Conservation (phyloP, 2,329 filamentous ascomycete genomes). For the Neofusicoccum umdonicola region DNA sequence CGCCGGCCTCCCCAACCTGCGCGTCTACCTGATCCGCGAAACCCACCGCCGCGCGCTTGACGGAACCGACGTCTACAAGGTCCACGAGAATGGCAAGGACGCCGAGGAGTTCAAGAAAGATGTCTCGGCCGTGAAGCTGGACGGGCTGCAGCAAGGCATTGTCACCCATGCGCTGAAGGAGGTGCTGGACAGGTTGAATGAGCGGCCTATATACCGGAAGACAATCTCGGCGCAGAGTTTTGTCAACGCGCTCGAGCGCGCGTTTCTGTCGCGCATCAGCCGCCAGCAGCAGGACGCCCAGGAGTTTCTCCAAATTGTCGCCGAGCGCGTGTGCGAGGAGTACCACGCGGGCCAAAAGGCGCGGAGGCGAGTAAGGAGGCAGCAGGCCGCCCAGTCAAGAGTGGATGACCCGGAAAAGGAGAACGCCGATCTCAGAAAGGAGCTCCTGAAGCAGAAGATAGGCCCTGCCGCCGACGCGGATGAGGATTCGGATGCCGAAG, state of each 20-base stretch:
- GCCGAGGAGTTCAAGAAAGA: slow-evolving; percentile 39
- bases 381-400: slow-evolving; percentile 12
- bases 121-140: slow-evolving; percentile 48
- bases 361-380: slow-evolving; percentile 53
- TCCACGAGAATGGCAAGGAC: slow-evolving; percentile 50
- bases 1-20: slow-evolving; percentile 83
- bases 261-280: slow-evolving; percentile 87
- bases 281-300: slow-evolving; percentile 96
- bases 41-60: slow-evolving; percentile 80
- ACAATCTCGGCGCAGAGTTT: slow-evolving; percentile 87
- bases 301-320: slow-evolving; percentile 91
- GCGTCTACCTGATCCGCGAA: slow-evolving; percentile 89
- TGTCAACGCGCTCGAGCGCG: slow-evolving; percentile 75
- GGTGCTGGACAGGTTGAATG: slow-evolving; percentile 87
- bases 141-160: slow-evolving; percentile 70
- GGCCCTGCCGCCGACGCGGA: slow-evolving; percentile 16
- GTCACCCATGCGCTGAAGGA: slow-evolving; percentile 88
- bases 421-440: slow-evolving; percentile 20
- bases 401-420: slow-evolving; percentile 26
- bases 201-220: slow-evolving; percentile 89
- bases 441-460: slow-evolving; percentile 22
- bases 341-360: slow-evolving; percentile 82
- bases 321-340: slow-evolving; percentile 89
- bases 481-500: slow-evolving; percentile 25
- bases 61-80: slow-evolving; percentile 70